A percentile compares a stretch with the other conserved stretches of the same genome.
Evolutionary conservation across 345 rosid species (phyloP).

Genomic region (Aurinia saxatilis): DNA sequence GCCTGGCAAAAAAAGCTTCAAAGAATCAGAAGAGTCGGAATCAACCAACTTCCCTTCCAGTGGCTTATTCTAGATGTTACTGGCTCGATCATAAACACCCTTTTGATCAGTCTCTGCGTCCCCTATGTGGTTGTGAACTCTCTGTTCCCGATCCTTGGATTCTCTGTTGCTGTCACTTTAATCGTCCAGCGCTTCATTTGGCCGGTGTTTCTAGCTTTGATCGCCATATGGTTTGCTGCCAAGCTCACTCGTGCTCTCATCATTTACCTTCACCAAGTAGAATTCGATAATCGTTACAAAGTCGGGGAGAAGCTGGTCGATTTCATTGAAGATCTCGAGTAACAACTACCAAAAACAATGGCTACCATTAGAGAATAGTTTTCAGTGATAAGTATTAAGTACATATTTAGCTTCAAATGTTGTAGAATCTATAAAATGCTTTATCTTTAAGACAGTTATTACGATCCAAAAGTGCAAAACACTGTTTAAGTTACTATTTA

Average conservation of each 20-base stretch:
- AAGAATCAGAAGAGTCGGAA: not conserved
- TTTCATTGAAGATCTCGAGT: not conserved
- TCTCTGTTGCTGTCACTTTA: not conserved
- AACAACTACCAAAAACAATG: not conserved
- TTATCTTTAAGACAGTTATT: not conserved
- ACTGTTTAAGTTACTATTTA: too few relatives aligned
- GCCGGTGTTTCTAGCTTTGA: not conserved
- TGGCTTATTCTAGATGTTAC: constrained; percentile 14
- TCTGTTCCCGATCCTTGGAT: constrained; percentile 8
- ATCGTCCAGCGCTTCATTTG: constrained; percentile 2
- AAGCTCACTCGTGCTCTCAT: not conserved
- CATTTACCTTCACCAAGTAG: constrained; percentile 7
- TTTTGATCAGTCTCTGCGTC: constrained; percentile 1
- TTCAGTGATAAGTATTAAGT: not conserved
- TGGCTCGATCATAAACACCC: not conserved
- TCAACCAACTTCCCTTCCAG: not conserved
- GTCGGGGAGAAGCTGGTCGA: constrained; percentile 12
- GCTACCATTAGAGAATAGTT: not conserved
- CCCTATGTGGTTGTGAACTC: constrained; percentile 11
- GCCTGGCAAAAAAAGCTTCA: constrained; percentile 3
- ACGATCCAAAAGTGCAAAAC: not conserved
- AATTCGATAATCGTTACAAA: not conserved
- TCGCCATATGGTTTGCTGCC: not conserved
- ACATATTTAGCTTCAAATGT: not conserved
- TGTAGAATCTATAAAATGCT: not conserved